Base-by-base conservation (phyloP, 768 basidiomycete species). In the Naematelia encephala region DNA sequence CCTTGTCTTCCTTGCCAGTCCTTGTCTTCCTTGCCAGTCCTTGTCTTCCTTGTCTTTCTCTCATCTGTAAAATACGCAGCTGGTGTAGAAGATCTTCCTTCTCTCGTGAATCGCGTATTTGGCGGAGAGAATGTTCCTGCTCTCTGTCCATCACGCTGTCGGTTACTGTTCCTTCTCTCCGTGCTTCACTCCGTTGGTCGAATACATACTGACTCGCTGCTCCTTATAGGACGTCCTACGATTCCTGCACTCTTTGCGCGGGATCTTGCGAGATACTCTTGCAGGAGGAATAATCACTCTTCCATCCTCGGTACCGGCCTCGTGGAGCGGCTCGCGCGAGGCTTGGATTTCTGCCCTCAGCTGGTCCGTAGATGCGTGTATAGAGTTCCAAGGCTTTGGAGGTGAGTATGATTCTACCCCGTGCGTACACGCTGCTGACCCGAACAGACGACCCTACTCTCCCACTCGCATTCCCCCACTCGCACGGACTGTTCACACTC, bases 401-500 rank as follows among this genome's bases (percentile, higher is more conserved):
- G 87, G 91, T 90, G 76, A 63, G 83, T 78, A 21, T n/a, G 21
- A 26, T 14, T 51, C 23, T 26, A 14, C 19, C 10, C 26, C 26
- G 47, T 5, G n/a, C 8, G 8, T 47, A 1, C 25, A 16, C 21
- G 5, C 57, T 2, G 47, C 60, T 8, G 21, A 61, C 16, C 27
- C 21, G 55, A 12, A 11, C 73, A 92, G 91, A 82, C 25, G 84
- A 94, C 69, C 88, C 90, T n/a, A 82, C 85, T 13, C 80, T 96
- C 22, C 79, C 83, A 5, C 78, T 82, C 1, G 79, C 84, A 49
- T 97, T 93, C 77, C 88, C 91, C 28, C 83, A 85, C 10, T 87
- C 92, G 71, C 89, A 94, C 74, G 96, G 96, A 11, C 79, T 94
- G 52, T 80, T 97, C 19, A 84, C 85, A 48, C 83, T 93, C 26